Percentiles rank a stretch among this genome's conserved stretches.
Evolutionary conservation across 805 yeast species (phyloP).

Genomic region (Suhomyces kilbournensis): DNA sequence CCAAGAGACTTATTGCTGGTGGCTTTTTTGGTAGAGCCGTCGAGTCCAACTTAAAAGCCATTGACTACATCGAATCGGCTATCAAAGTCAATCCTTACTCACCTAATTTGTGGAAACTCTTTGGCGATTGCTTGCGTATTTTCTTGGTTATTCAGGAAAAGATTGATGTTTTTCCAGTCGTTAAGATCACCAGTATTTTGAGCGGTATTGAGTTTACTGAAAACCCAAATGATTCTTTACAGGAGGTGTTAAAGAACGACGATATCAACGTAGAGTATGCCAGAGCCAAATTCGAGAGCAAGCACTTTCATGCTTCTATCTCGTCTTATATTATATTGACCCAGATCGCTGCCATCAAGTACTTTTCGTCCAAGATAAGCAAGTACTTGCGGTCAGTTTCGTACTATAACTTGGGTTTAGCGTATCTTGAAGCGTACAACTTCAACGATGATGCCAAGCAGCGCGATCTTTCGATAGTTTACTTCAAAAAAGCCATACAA

Average conservation of each 20-base stretch:
- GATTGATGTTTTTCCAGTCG: constrained; percentile 47
- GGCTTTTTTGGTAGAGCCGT: constrained; percentile 72
- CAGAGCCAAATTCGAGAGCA: constrained; percentile 13
- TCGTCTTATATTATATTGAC: constrained; percentile 43
- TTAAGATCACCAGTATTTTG: constrained; percentile 15
- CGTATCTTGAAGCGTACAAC: constrained; percentile 48
- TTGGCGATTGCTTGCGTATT: constrained; percentile 56
- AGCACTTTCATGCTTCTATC: constrained; percentile 28
- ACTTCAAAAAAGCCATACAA: constrained; percentile 65
- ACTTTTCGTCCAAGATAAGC: constrained; percentile 35
- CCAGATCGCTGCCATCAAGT: constrained; percentile 42
- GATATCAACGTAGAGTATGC: constrained; percentile 1
- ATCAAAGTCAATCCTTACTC: constrained; percentile 35
- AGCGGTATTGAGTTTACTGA: constrained; percentile 11
- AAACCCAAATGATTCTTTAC: background rate
- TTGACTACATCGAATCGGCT: constrained; percentile 42
- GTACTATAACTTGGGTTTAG: constrained; percentile 69
- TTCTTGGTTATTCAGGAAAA: constrained; percentile 56
- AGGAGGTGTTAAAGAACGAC: background rate
- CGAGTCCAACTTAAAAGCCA: constrained; percentile 43
- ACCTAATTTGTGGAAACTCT: constrained; percentile 62
- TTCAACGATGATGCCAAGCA: constrained; percentile 14
- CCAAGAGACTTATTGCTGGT: constrained; percentile 47
- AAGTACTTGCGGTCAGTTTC: constrained; percentile 53
- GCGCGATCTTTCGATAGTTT: constrained; percentile 52